A percentile compares a stretch with the other conserved stretches of the same genome.
phyloP scores from a whole-genome alignment of 1,284 basidiomycete species.

The Boletus holoroseus region DNA sequence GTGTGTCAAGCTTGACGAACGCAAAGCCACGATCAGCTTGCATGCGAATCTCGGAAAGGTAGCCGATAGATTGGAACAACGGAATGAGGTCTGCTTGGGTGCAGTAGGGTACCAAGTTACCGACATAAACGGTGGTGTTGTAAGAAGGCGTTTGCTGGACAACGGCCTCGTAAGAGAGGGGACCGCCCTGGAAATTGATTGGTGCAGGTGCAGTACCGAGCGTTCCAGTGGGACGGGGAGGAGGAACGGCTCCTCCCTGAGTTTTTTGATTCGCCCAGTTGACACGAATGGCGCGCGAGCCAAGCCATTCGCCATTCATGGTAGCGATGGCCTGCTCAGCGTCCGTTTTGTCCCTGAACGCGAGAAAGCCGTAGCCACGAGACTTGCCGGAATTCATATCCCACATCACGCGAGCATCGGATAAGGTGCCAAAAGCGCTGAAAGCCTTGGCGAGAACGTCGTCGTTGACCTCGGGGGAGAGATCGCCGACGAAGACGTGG shows the following conservation, averaged over 20 bases:
- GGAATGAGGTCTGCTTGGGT: conserved; percentile 95
- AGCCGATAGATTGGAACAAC: conserved; percentile 94
- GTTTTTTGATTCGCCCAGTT: conserved; percentile 99
- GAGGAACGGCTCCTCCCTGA: conserved; percentile 51
- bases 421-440: conserved; percentile 88
- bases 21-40: conserved; percentile 97
- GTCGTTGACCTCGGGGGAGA: conserved; percentile 96
- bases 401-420: conserved; percentile 99
- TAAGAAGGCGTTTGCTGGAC: conserved; percentile 85
- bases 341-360: conserved; percentile 93
- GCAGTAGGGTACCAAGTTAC: conserved; percentile 93
- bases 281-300: conserved; percentile 93
- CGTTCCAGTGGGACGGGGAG: conserved; percentile 43
- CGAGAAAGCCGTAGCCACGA: conserved; percentile 89
- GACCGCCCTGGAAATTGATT: conserved; percentile 82
- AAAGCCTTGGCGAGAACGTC: conserved; percentile 96
- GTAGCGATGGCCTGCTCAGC: conserved; percentile 97
- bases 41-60: conserved; percentile 97
- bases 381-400: conserved; percentile 99
- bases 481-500: conserved; percentile 98
- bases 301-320: conserved; percentile 99
- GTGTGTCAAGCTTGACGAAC: conserved; percentile 96
- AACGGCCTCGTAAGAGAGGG: conserved; percentile 82
- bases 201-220: conserved; percentile 68
- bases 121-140: conserved; percentile 96